Base-by-base conservation (phyloP, 371 early-diverging fungal species). In the Saksenaea vasiformis region DNA sequence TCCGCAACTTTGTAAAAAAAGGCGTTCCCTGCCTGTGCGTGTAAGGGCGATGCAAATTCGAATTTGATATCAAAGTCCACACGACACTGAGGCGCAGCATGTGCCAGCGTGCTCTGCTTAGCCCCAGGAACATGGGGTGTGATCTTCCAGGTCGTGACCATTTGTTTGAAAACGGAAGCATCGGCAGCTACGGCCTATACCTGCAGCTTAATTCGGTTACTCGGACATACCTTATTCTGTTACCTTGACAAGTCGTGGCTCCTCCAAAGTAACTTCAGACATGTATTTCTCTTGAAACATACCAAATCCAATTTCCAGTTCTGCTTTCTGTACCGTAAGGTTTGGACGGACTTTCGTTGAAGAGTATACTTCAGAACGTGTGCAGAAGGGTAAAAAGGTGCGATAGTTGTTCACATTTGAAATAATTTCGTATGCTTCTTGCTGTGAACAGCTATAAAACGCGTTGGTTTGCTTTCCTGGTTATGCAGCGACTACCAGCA, bases 361-460 rank as follows among this genome's bases (percentile, higher is more conserved):
- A 3, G 78, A 70, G 13, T 87, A 80, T 36, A 92, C 86, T 43
- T 68, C 64, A 10, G 93, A 90, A 62, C 78, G 66, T 9, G 82
- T 84, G 70, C 95, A 94, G 74, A 86, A 93, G 5, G 93, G 95
- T 14, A 94, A 80, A 72, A 93, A 94, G 5, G 72, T 64, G n/a
- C 83, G 64, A 67, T 94, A 94, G 35, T 90, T 76, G 39, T 87
- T 78, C 5, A 94, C 90, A 76, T 92, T 89, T 22, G 92, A 77
- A 26, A 93, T 91, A 1, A 94, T 76, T 61, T 83, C 79, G 65
- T 85, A 93, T 13, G 93, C 81, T 72, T 94, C 90, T 31, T 79
- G 72, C 41, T 87, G 91, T 2, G 92, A 88, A 70, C 87, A 93
- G 9, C 88, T 86, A 62, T 15, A 54, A 59, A 62, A 22, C 14